Percentiles rank a stretch among this genome's conserved stretches.
phyloP scores from a whole-genome alignment of 2,329 filamentous ascomycete species.

The Microdochium trichocladiopsis region DNA sequence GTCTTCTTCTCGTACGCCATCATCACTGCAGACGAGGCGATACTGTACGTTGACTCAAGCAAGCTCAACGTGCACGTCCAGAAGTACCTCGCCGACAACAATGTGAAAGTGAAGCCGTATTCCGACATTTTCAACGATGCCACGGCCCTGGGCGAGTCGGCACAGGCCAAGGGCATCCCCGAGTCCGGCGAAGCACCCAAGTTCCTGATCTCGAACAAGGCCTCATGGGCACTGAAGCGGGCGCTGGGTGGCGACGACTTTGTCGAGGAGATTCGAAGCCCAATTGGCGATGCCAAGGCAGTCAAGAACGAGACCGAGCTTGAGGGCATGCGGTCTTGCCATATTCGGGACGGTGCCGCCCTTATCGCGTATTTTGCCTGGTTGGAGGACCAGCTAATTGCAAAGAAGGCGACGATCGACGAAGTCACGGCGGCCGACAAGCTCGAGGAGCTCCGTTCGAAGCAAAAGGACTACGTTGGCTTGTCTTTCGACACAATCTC shows the following conservation, averaged over 20 bases:
- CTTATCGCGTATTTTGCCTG: constrained; percentile 91
- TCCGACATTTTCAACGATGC: constrained; percentile 73
- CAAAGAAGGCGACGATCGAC: constrained; percentile 67
- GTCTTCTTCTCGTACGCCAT: constrained; percentile 97
- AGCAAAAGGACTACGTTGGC: constrained; percentile 71
- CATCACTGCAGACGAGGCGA: constrained; percentile 69
- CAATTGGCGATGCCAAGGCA: constrained; percentile 84
- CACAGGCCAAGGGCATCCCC: constrained; percentile 21
- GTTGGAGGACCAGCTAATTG: constrained; percentile 82
- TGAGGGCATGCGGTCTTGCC: constrained; percentile 88
- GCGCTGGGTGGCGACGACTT: constrained; percentile 78
- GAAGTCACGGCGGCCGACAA: constrained; percentile 92
- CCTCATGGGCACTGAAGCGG: constrained; percentile 87
- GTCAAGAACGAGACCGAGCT: constrained; percentile 89
- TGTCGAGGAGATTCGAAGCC: constrained; percentile 82
- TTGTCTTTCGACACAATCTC: constrained; percentile 95
- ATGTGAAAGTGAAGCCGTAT: constrained; percentile 75
- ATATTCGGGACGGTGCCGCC: constrained; percentile 87
- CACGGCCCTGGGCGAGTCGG: constrained; percentile 48
- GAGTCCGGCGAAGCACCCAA: constrained; percentile 42
- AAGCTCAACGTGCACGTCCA: constrained; percentile 67
- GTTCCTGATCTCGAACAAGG: constrained; percentile 80
- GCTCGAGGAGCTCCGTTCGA: constrained; percentile 66
- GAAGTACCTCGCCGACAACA: constrained; percentile 60
- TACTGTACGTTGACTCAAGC: constrained; percentile 74